Conservation (phyloP, 192 early-diverging fungal genomes). For the Chytriomyces sp. region DNA sequence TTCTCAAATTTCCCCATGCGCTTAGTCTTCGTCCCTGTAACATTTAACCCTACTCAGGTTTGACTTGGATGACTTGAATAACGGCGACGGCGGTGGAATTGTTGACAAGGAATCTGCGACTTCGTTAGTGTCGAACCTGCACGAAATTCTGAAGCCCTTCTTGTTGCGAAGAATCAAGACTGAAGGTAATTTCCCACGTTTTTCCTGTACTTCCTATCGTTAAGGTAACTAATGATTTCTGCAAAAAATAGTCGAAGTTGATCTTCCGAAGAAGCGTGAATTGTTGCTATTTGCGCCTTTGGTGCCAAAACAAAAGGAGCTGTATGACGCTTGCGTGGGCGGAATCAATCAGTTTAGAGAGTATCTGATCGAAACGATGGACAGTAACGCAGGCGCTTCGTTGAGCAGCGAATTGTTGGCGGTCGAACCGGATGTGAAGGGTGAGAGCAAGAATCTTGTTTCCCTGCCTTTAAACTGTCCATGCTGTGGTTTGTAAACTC, state of each 20-base stretch:
- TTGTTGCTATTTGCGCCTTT: constrained; percentile 72
- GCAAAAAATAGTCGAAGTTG: constrained; percentile 73
- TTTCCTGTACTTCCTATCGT: neutral
- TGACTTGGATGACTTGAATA: constrained; percentile 67
- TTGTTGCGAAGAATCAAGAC: constrained; percentile 88
- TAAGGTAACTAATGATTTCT: neutral
- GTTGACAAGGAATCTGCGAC: constrained; percentile 51
- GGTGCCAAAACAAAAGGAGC: constrained; percentile 43
- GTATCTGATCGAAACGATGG: constrained; percentile 34
- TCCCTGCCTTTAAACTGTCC: too few relatives aligned
- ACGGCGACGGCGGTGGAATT: constrained; percentile 69
- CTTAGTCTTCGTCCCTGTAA: constrained; percentile 19
- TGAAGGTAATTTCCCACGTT: constrained; percentile 60
- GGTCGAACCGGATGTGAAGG: too few relatives aligned
- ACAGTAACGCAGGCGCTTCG: constrained; percentile 1
- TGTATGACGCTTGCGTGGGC: constrained; percentile 51
- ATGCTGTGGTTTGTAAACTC: too few relatives aligned
- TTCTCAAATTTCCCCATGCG: neutral
- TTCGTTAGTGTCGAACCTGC: constrained; percentile 71
- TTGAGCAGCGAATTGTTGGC: too few relatives aligned
- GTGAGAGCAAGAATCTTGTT: too few relatives aligned
- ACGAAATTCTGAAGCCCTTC: constrained; percentile 90
- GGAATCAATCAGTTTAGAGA: constrained; percentile 40
- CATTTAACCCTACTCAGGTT: constrained; percentile 54
- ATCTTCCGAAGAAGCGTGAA: constrained; percentile 90